Evolutionary conservation across 2,329 filamentous ascomycete species (phyloP).

Genomic region (Calonectria multiphialidica): DNA sequence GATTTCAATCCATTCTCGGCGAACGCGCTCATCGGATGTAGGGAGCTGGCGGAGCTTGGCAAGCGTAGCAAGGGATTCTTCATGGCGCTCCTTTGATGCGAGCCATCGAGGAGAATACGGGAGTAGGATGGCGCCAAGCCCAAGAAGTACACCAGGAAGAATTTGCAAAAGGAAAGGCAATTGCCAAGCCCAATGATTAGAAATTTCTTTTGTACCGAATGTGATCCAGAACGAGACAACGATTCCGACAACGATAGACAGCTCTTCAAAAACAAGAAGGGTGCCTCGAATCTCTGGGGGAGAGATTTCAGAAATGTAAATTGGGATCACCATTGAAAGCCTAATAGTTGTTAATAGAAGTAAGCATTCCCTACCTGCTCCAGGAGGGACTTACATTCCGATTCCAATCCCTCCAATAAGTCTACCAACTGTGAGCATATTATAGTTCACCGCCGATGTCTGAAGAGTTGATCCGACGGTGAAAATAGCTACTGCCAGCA

Average conservation of each 20-base stretch:
- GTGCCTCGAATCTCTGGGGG: not conserved
- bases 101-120: slow-evolving; percentile 14
- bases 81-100: slow-evolving; percentile 7
- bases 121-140: not conserved
- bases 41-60: slow-evolving; percentile 33
- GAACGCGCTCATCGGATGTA: slow-evolving; percentile 30
- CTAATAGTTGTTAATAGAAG: not conserved
- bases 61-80: slow-evolving; percentile 14
- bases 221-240: not conserved
- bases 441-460: not conserved
- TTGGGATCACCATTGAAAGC: not conserved
- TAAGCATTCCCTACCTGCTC: not conserved
- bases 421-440: not conserved
- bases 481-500: not conserved
- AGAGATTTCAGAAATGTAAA: not conserved
- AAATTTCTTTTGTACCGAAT: not conserved
- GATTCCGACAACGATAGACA: not conserved
- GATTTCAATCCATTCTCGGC: slow-evolving; percentile 30
- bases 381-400: not conserved
- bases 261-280: not conserved
- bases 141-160: not conserved
- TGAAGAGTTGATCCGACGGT: not conserved
- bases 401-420: not conserved
- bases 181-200: not conserved
- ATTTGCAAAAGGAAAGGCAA: not conserved